phyloP scores from a whole-genome alignment of 208 protist species.

The Leishmania tarentolae region DNA sequence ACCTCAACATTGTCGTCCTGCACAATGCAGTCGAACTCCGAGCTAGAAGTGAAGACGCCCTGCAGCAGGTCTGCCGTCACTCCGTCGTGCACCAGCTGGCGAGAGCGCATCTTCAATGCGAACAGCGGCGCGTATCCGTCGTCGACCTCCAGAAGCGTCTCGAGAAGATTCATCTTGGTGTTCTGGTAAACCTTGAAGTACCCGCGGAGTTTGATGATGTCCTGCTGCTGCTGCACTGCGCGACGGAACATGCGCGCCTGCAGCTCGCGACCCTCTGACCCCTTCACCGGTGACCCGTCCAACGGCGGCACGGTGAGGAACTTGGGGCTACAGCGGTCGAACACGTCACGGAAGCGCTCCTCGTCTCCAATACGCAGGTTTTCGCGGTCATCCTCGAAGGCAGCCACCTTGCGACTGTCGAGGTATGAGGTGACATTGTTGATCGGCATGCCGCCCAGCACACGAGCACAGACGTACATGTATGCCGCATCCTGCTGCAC shows the following conservation, averaged over 20 bases:
- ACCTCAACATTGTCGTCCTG: slow-evolving; percentile 85
- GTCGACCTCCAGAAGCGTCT: slow-evolving; percentile 81
- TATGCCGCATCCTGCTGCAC: slow-evolving; percentile 83
- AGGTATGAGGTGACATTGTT: slow-evolving; percentile 70
- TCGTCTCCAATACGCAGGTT: slow-evolving; percentile 77
- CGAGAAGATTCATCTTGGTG: slow-evolving; percentile 80
- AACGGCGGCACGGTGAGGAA: slow-evolving; percentile 79
- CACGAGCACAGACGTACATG: slow-evolving; percentile 81
- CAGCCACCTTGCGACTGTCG: slow-evolving; percentile 47
- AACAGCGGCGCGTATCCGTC: slow-evolving; percentile 82
- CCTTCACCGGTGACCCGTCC: slow-evolving; percentile 59
- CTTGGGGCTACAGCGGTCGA: slow-evolving; percentile 91
- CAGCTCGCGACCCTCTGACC: slow-evolving; percentile 84
- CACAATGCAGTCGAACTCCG: slow-evolving; percentile 84
- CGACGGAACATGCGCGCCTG: slow-evolving; percentile 90
- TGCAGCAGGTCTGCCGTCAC: slow-evolving; percentile 74
- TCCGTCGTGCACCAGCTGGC: slow-evolving; percentile 89
- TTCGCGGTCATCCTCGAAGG: slow-evolving; percentile 89
- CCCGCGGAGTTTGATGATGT: slow-evolving; percentile 84
- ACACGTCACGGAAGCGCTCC: slow-evolving; percentile 91
- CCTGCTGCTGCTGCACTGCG: slow-evolving; percentile 89
- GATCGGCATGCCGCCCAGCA: slow-evolving; percentile 82
- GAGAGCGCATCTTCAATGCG: slow-evolving; percentile 83
- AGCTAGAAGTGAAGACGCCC: slow-evolving; percentile 69
- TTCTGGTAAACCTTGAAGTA: slow-evolving; percentile 92